Percentiles rank a stretch among this genome's conserved stretches.
phyloP scores from a whole-genome alignment of 148 eudicot genomes.

The Rheum nobile region DNA sequence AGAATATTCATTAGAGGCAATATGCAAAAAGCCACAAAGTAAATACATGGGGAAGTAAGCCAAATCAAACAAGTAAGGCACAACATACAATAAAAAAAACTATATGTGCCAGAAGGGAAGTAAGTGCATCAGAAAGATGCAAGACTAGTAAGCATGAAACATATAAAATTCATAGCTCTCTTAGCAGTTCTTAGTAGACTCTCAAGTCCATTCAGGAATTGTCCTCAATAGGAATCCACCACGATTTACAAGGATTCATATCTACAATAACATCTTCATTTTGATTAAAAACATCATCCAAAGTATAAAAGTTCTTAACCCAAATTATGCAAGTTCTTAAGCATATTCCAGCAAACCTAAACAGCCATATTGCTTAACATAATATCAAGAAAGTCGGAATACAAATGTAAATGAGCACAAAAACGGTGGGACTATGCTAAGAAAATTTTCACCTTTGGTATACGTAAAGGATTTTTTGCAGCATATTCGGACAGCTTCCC shows the following conservation, averaged over 20 bases:
- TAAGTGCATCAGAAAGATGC: background rate
- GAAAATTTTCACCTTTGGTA: slow-evolving; percentile 59
- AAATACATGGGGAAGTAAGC: background rate
- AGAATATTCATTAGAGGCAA: slow-evolving; percentile 8
- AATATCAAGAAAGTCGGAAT: background rate
- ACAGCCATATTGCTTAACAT: background rate
- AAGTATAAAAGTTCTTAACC: background rate
- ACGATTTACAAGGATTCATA: background rate
- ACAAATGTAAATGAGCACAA: background rate
- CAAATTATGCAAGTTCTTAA: background rate
- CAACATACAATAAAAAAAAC: background rate
- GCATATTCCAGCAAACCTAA: background rate
- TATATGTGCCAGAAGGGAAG: background rate
- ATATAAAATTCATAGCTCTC: background rate
- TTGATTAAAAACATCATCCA: background rate
- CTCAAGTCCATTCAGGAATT: background rate
- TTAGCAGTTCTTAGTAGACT: background rate
- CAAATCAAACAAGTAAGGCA: background rate
- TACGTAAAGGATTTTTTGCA: slow-evolving; percentile 80
- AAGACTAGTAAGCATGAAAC: background rate
- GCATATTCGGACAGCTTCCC: slow-evolving; percentile 96
- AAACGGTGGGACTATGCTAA: background rate
- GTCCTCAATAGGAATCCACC: background rate
- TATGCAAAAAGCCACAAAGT: background rate
- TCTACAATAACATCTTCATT: background rate